phyloP scores from a whole-genome alignment of 495 filamentous ascomycete species.

The Terfezia boudieri region DNA sequence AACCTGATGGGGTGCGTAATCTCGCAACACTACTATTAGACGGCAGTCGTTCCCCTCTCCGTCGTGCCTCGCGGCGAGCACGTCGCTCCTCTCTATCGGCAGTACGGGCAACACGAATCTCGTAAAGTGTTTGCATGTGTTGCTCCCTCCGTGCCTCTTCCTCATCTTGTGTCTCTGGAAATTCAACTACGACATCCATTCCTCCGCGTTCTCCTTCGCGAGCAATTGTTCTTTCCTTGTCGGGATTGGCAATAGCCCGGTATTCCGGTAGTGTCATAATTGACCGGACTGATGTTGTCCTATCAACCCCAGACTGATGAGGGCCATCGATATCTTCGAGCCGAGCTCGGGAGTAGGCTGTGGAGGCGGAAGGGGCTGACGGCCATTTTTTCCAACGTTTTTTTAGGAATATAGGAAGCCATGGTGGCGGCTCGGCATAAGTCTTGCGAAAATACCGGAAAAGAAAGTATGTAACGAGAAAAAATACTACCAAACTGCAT shows the following conservation, averaged over 20 bases:
- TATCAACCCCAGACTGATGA: conserved; percentile 29
- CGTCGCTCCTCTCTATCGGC: conserved; percentile 60
- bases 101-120: conserved; percentile 61
- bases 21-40: background rate
- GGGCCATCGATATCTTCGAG: conserved; percentile 7
- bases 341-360: conserved; percentile 3
- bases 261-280: conserved; percentile 85
- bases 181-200: conserved; percentile 80
- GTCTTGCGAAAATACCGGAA: conserved; percentile 27
- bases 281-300: conserved; percentile 69
- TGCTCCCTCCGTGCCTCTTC: conserved; percentile 66
- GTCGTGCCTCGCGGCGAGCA: conserved; percentile 27
- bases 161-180: conserved; percentile 43
- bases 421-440: conserved; percentile 27
- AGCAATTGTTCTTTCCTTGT: conserved; percentile 65
- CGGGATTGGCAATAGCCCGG: conserved; percentile 29
- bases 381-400: conserved; percentile 38
- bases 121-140: conserved; percentile 82
- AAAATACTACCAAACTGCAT: background rate
- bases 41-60: background rate
- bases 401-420: conserved; percentile 37
- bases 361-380: conserved; percentile 5
- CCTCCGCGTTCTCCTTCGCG: conserved; percentile 80
- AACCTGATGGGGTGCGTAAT: background rate
- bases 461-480: conserved; percentile 25